Base-by-base conservation (phyloP, 257 asterid genomes). In the Perilla frutescens region DNA sequence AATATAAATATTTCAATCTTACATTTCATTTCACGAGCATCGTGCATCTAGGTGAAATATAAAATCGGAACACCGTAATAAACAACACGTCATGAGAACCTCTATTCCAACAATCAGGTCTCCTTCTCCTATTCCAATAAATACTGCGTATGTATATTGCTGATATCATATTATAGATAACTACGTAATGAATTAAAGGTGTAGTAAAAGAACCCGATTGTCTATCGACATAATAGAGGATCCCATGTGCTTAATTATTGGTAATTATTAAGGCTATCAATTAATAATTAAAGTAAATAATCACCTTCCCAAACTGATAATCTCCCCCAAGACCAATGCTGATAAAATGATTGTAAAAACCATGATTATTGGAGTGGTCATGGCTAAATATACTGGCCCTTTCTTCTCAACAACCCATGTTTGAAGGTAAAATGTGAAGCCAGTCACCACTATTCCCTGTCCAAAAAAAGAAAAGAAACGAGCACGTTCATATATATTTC, bases 371-470 rank as follows among this genome's bases (percentile, higher is more conserved):
- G 97, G 97, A 45, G 96, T 89, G 39, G 96, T 83, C 83, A 82
- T 84, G 53, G 96, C 88, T 34, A 91, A 56, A 54, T 75, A 91
- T 14, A 91, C 93, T 4, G 97, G 96, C 1, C 97, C 97, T 76
- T 82, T 91, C 88, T 83, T 89, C 81, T 91, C 96, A 54, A 91
- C 74, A 39, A 91, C 90, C 92, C 93, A 91, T 66, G 92, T 70
- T 82, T 91, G 97, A 4, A 91, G 72, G 83, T 91, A 91, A 75
- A 87, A 87, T 47, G 94, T 75, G 43, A 89, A 45, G n/a, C 94
- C 97, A 20, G 96, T 91, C 66, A 91, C 96, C 45, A 84, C 76
- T 40, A 87, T 73, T 76, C 96, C 97, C 97, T 91, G 86, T 36
- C 54, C 15, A 40, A 26, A 11, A 20, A 20, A 20, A 20, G 1